Base-by-base conservation (phyloP, 1,139 yeast species). In the Pneumocystis sp. region DNA sequence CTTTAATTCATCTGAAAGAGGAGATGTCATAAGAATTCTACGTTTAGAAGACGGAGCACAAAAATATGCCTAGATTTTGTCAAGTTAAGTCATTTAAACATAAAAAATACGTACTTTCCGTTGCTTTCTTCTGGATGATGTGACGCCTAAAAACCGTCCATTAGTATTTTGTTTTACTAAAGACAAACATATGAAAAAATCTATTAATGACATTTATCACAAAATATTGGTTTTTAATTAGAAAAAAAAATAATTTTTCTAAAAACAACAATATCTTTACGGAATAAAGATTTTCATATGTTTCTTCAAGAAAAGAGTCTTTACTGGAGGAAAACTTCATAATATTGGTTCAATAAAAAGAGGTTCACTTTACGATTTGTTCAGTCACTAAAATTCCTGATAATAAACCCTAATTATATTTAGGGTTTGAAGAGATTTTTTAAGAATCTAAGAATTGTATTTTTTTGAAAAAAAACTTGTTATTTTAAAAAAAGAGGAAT, bases 1-100 rank as follows among this genome's bases (percentile, higher is more conserved):
- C 82, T 95, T 89, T 83, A 95, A 89, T 84, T 95, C 98, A 86
- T 95, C 93, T 76, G 98, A 93, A 78, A 95, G 87, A 77, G 98
- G 97, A 80, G 98, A 98, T 77, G 97, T 87, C 86, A 95, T 83
- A 81, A 95, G 83, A 75, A 82, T 83, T 83, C 98, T 90, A 84
- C 97, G 90, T 78, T 83, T 90, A 74, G 93, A 87, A 74, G 98
- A 93, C 77, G 98, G 95, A 74, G 99, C 95, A 76, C 83, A 83
- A 91, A 95, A 95, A 89, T 95, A 87, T 81, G 98, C 98, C 91
- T 93, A 59, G 0, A 29, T 59, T 19, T 25, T 25, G 10, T 25
- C 8, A 50, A 50, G 19, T 19, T 12, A 12, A 3, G 5, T 21
- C 7, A 12, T 50, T 50, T 25, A 25, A 25, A 5, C n/a, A 7